Evolutionary conservation across 2,329 filamentous ascomycete species (phyloP).

Genomic region (Aspergillus eucalypticola): DNA sequence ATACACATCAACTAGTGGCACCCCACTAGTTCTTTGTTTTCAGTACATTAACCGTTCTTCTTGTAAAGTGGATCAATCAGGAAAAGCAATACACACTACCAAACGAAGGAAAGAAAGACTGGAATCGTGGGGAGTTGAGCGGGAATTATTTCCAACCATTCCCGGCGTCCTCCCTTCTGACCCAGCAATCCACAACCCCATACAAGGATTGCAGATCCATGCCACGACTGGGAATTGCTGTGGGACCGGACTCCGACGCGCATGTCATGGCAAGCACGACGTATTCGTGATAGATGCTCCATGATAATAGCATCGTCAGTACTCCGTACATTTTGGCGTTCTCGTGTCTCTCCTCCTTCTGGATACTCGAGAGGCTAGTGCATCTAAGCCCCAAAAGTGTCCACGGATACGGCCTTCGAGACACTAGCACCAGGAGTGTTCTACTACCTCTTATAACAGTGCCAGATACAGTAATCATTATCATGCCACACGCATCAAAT

Average conservation of each 20-base stretch:
- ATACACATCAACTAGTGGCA: not conserved
- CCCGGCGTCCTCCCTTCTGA: not conserved
- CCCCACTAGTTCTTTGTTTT: not conserved
- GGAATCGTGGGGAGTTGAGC: not conserved
- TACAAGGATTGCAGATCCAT: conserved; percentile 10
- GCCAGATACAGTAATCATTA: not conserved
- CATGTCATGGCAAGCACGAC: not conserved
- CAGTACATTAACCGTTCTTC: not conserved
- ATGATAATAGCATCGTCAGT: not conserved
- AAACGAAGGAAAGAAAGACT: not conserved
- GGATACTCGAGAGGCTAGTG: not conserved
- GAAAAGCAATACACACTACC: not conserved
- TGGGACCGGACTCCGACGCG: not conserved
- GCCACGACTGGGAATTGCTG: conserved; percentile 1
- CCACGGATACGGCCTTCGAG: not conserved
- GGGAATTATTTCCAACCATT: conserved; percentile 6
- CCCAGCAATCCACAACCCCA: not conserved
- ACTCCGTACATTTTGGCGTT: not conserved
- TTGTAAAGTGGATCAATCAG: no score
- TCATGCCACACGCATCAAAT: not conserved
- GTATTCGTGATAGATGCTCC: not conserved
- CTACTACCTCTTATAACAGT: no score
- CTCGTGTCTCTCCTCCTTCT: not conserved
- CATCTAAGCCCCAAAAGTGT: not conserved
- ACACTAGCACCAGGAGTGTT: not conserved